Conservation (phyloP, 441 rosid species). For the Iberis amara region DNA sequence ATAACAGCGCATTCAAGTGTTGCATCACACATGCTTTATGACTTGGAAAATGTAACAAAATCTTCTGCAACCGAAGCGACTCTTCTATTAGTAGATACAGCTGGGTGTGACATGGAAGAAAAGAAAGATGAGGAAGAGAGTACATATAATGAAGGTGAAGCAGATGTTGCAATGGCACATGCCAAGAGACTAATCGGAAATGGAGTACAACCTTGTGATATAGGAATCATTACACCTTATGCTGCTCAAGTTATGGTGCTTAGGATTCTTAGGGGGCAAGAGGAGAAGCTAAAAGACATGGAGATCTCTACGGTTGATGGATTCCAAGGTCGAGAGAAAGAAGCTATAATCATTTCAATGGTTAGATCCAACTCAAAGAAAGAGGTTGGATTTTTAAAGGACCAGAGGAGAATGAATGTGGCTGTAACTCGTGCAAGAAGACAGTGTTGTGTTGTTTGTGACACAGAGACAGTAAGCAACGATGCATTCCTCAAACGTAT, state of each 20-base stretch:
- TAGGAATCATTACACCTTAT: conserved; percentile 89
- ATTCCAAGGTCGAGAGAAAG: conserved; percentile 95
- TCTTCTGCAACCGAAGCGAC: conserved; percentile 75
- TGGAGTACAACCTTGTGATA: conserved; percentile 77
- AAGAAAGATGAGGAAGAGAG: conserved; percentile 98
- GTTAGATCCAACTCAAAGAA: conserved; percentile 84
- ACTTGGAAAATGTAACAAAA: conserved; percentile 64
- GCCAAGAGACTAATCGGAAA: conserved; percentile 70
- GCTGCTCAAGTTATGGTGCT: conserved; percentile 92
- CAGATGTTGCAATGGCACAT: conserved; percentile 86
- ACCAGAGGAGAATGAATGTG: conserved; percentile 87
- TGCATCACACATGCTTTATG: conserved; percentile 77
- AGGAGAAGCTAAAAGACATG: conserved; percentile 65
- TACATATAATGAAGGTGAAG: conserved; percentile 92
- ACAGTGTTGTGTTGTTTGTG: conserved; percentile 85
- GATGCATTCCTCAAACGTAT: conserved; percentile 74
- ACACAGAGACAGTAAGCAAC: conserved; percentile 72
- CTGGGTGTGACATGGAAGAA: conserved; percentile 99
- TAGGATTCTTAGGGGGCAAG: conserved; percentile 63
- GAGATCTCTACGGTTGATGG: conserved; percentile 97
- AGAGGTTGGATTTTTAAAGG: conserved; percentile 85
- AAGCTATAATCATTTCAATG: conserved; percentile 90
- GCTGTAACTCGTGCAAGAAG: conserved; percentile 93
- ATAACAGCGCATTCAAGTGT: conserved; percentile 82
- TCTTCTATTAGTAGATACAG: conserved; percentile 73